Percentiles rank a stretch among this genome's conserved stretches.
These are phyloP conservation scores for Solanum habrochaites DNA, from an alignment of 257 asterid species.

Conservation along the genomic window DNA sequence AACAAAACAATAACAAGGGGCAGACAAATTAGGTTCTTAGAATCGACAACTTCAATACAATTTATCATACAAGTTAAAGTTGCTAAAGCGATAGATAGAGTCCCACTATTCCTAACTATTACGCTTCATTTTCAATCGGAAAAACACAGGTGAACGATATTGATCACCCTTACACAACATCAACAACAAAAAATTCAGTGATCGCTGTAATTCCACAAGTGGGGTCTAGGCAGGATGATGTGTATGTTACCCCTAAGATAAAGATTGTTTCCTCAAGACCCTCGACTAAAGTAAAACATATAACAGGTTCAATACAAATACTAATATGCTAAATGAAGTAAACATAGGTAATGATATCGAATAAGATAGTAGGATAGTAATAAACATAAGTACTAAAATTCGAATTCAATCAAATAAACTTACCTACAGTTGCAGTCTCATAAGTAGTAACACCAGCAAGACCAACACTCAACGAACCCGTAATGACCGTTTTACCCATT, in stretches of 20 bases:
- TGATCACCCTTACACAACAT: background rate
- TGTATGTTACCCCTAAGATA: background rate
- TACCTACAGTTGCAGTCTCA: constrained; percentile 61
- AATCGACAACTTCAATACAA: background rate
- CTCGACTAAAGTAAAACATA: background rate
- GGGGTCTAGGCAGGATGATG: accelerated
- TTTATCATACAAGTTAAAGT: background rate
- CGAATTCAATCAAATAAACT: background rate
- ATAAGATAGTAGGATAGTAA: background rate
- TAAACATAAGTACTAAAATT: background rate
- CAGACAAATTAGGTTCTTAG: background rate
- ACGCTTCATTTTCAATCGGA: background rate
- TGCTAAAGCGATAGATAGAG: background rate
- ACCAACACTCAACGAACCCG: constrained; percentile 50
- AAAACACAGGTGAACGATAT: background rate
- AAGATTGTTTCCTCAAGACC: background rate
- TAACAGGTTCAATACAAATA: background rate
- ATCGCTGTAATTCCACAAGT: background rate
- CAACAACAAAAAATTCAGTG: background rate
- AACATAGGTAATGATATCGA: background rate
- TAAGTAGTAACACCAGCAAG: constrained; percentile 35
- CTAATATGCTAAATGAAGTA: too few relatives aligned
- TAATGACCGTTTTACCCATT: constrained; percentile 56
- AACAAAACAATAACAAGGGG: background rate
- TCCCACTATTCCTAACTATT: too few relatives aligned